phyloP scores from a whole-genome alignment of 2,329 filamentous ascomycete genomes.

The Trichoderma cornu-damae region DNA sequence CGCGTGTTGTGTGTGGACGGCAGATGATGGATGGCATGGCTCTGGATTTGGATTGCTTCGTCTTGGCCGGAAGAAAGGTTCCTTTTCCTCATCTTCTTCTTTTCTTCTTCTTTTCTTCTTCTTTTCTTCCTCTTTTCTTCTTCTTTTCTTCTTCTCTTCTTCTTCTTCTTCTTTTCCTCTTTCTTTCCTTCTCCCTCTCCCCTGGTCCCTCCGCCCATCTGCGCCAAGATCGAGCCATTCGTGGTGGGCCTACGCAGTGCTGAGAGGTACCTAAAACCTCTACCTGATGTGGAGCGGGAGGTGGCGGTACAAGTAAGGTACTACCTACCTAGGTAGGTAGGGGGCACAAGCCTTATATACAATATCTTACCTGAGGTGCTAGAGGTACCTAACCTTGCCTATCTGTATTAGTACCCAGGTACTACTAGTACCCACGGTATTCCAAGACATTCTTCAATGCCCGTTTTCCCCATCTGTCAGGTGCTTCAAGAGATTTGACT shows the following conservation, averaged over 20 bases:
- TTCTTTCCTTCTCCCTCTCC: not conserved
- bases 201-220: not conserved
- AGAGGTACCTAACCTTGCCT: too few relatives aligned
- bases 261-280: too few relatives aligned
- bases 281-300: constrained; percentile 8
- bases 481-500: too few relatives aligned
- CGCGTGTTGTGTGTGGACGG: not conserved
- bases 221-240: constrained; percentile 9
- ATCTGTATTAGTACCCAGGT: too few relatives aligned
- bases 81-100: not conserved
- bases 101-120: not conserved
- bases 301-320: constrained; percentile 5
- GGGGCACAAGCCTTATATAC: too few relatives aligned
- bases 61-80: not conserved
- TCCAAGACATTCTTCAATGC: too few relatives aligned
- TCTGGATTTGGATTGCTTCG: not conserved
- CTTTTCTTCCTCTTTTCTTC: not conserved
- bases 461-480: too few relatives aligned
- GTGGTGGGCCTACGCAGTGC: too few relatives aligned
- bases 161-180: not conserved
- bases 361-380: too few relatives aligned
- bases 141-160: too few relatives aligned
- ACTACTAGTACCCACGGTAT: too few relatives aligned
- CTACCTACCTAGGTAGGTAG: too few relatives aligned
- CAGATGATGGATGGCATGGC: not conserved